Conservation (phyloP, 1,284 basidiomycete species). For the Ganoderma leucocontextum region DNA sequence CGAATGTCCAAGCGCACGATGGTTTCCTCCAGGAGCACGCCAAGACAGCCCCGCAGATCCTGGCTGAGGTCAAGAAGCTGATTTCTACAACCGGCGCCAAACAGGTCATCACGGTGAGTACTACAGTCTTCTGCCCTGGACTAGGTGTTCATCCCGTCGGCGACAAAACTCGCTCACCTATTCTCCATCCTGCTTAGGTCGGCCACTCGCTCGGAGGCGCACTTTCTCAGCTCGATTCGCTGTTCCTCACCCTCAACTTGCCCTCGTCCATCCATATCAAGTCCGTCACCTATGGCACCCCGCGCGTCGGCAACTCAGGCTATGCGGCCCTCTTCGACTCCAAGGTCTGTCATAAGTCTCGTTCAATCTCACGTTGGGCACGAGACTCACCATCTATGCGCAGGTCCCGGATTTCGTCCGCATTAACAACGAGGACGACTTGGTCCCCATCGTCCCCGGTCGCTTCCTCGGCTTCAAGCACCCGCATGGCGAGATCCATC, state of each 20-base stretch:
- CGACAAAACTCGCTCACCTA: not conserved
- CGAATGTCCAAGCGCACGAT: constrained; percentile 50
- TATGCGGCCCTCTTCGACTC: constrained; percentile 46
- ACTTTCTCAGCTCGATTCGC: constrained; percentile 48
- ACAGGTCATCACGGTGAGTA: constrained; percentile 46
- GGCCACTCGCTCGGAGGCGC: constrained; percentile 53
- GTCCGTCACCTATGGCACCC: constrained; percentile 50
- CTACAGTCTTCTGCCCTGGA: constrained; percentile 9
- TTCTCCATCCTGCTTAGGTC: constrained; percentile 29
- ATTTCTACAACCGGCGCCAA: constrained; percentile 44
- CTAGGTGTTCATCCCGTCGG: not conserved
- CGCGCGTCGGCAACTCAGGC: constrained; percentile 47
- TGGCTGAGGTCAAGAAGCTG: constrained; percentile 48
- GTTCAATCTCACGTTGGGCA: not conserved
- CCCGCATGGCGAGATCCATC: constrained; percentile 48
- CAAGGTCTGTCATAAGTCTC: constrained; percentile 24
- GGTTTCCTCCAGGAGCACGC: constrained; percentile 60
- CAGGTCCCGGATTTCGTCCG: constrained; percentile 45
- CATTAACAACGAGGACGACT: constrained; percentile 49
- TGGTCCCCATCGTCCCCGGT: constrained; percentile 51
- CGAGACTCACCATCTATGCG: not conserved
- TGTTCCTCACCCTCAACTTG: constrained; percentile 48
- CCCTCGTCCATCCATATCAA: constrained; percentile 45
- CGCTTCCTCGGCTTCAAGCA: constrained; percentile 50
- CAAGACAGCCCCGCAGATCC: constrained; percentile 47